Percentiles rank a stretch among this genome's conserved stretches.
phyloP scores from a whole-genome alignment of 1,284 basidiomycete species.

The Cryptococcus sp. region DNA sequence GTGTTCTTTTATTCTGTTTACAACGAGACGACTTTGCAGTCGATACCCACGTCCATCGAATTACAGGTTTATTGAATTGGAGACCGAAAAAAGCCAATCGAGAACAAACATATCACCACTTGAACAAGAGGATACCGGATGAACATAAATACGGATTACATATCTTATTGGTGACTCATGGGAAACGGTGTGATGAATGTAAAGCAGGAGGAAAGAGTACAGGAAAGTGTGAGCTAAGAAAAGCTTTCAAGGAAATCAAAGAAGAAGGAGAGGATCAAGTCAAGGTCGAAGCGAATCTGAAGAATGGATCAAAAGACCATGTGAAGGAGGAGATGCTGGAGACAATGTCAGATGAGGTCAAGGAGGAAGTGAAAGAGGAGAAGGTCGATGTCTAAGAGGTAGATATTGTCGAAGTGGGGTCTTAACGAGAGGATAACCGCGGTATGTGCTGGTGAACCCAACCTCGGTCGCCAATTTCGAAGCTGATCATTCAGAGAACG shows the following conservation, averaged over 20 bases:
- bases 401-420: no score
- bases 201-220: conserved; percentile 19
- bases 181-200: conserved; percentile 29
- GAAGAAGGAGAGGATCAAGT: no score
- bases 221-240: conserved; percentile 19
- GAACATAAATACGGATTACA: conserved; percentile 68
- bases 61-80: conserved; percentile 65
- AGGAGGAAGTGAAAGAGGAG: no score
- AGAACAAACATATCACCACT: conserved; percentile 64
- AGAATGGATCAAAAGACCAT: no score
- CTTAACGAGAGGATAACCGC: no score
- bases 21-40: conserved; percentile 69
- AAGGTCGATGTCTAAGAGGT: no score
- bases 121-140: conserved; percentile 60
- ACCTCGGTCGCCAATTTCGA: no score
- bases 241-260: conserved; percentile 9
- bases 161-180: conserved; percentile 65
- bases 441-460: no score
- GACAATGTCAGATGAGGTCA: no score
- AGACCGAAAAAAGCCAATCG: conserved; percentile 61
- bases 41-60: conserved; percentile 63
- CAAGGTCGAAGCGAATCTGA: no score
- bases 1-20: conserved; percentile 71
- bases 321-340: no score
- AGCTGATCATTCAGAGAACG: no score